Evolutionary conservation across 1,284 basidiomycete species (phyloP).

Genomic region (Athelia psychrophila): DNA sequence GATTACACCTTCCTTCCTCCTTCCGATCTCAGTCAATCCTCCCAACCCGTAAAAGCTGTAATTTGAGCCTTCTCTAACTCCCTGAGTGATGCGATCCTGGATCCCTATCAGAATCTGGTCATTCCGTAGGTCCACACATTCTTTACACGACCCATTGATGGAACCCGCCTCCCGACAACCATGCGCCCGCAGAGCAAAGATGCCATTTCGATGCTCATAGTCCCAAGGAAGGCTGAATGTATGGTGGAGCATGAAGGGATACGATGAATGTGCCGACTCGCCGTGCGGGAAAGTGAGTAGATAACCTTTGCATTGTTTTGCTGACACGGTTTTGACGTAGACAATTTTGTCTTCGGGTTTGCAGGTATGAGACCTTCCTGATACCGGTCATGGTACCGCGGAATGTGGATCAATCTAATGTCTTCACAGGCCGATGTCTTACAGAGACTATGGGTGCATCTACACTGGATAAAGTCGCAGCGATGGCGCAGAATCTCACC

Average conservation of each 20-base stretch:
- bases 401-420: no score
- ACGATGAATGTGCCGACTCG: slow-evolving; percentile 8
- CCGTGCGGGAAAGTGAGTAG: slow-evolving; percentile 1
- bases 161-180: slow-evolving; percentile 7
- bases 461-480: no score
- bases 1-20: slow-evolving; percentile 8
- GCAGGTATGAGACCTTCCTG: no score
- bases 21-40: slow-evolving; percentile 9
- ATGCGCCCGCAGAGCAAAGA: slow-evolving; percentile 11
- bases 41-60: slow-evolving; percentile 10
- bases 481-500: no score
- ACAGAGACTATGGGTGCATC: no score
- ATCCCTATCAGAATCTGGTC: slow-evolving; percentile 12
- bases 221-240: slow-evolving; percentile 19
- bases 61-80: slow-evolving; percentile 11
- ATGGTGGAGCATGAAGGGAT: slow-evolving; percentile 20
- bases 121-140: slow-evolving; percentile 12
- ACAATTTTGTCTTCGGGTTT: no score
- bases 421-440: no score
- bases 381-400: no score
- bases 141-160: slow-evolving; percentile 4
- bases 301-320: no score
- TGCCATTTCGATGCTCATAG: slow-evolving; percentile 11
- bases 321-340: no score
- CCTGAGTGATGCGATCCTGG: slow-evolving; percentile 10